These are phyloP conservation scores for Madurella mycetomatis DNA, from an alignment of 2,329 filamentous ascomycete species.

Conservation along the genomic window DNA sequence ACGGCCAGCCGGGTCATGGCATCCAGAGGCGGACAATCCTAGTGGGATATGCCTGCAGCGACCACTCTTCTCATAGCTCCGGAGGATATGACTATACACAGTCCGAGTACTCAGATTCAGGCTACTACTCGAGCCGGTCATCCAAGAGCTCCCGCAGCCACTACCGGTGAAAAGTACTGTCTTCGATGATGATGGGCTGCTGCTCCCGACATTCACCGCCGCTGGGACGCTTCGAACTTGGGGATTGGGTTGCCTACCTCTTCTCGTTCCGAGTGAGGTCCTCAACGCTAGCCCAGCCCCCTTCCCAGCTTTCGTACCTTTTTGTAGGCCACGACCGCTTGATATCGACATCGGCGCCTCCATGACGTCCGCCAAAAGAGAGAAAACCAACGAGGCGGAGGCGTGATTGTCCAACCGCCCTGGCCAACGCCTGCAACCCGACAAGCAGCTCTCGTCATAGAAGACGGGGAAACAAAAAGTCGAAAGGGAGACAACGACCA, in stretches of 20 bases:
- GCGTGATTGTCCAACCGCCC: background rate
- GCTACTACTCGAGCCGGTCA: conserved; percentile 49
- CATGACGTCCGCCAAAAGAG: conserved; percentile 22
- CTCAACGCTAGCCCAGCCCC: conserved; percentile 34
- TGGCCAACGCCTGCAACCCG: conserved; percentile 2
- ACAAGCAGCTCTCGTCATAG: conserved; percentile 24
- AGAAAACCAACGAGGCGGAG: background rate
- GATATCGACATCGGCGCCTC: conserved; percentile 37
- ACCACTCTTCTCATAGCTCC: conserved; percentile 40
- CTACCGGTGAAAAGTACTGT: conserved; percentile 50
- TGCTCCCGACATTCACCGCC: conserved; percentile 38
- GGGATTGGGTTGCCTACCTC: conserved; percentile 46
- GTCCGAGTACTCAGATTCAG: conserved; percentile 50
- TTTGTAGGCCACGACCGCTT: conserved; percentile 43
- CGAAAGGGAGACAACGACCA: background rate
- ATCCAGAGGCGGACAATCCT: conserved; percentile 72
- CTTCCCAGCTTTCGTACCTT: conserved; percentile 47
- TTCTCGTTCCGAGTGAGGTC: conserved; percentile 41
- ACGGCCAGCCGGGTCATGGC: conserved; percentile 67
- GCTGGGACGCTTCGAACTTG: conserved; percentile 41
- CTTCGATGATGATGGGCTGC: conserved; percentile 46
- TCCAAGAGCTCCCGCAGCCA: conserved; percentile 37
- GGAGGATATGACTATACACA: conserved; percentile 37
- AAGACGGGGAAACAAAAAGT: conserved; percentile 17
- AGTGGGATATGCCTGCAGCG: conserved; percentile 73